Percentiles rank a stretch among this genome's conserved stretches.
These are phyloP conservation scores for Collybia sp. DNA, from an alignment of 768 basidiomycete genomes.

Conservation along the genomic window DNA sequence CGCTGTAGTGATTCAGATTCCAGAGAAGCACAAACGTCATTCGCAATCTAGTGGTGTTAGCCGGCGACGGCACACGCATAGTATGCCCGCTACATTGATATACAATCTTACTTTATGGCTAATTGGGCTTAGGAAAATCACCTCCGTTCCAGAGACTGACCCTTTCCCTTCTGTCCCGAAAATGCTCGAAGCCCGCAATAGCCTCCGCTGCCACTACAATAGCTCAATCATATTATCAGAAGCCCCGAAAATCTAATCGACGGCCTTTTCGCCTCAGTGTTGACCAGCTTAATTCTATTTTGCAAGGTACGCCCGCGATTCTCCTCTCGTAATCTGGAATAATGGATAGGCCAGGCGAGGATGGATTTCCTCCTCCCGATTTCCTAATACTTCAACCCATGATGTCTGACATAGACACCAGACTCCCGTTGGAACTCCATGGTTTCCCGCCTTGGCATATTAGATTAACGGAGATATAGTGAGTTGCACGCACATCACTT, in stretches of 20 bases:
- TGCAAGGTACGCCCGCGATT: slow-evolving; percentile 50
- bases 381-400: slow-evolving; percentile 72
- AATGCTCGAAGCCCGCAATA: slow-evolving; percentile 62
- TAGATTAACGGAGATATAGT: slow-evolving; percentile 79
- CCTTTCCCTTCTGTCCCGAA: slow-evolving; percentile 52
- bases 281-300: slow-evolving; percentile 36
- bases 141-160: slow-evolving; percentile 23
- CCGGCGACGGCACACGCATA: background rate
- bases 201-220: slow-evolving; percentile 49
- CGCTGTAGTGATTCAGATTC: slow-evolving; percentile 3
- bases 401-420: slow-evolving; percentile 27
- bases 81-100: background rate
- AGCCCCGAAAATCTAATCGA: slow-evolving; percentile 13
- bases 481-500: slow-evolving; percentile 19
- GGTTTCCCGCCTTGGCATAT: slow-evolving; percentile 87
- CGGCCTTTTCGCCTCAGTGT: slow-evolving; percentile 30
- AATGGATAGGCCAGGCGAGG: slow-evolving; percentile 31
- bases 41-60: background rate
- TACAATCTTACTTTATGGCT: background rate
- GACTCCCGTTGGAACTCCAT: slow-evolving; percentile 56
- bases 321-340: background rate
- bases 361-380: slow-evolving; percentile 63
- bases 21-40: too few species aligned
- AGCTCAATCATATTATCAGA: slow-evolving; percentile 23
- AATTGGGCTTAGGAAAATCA: background rate